phyloP scores from a whole-genome alignment of 164 flowering plant genomes.

The Stephania japonica region DNA sequence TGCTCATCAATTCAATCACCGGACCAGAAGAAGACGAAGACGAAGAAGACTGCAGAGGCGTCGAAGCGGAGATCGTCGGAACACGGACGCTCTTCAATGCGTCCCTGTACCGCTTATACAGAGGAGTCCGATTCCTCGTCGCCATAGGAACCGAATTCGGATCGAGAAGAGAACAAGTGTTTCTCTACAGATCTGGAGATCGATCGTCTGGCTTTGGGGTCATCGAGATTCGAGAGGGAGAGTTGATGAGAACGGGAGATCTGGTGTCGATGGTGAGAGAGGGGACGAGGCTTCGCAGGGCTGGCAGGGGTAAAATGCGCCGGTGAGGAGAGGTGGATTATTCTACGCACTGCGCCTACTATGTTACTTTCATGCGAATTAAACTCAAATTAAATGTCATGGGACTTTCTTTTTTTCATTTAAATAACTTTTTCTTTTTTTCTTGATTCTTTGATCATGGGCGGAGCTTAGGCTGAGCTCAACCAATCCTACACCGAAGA shows the following conservation, averaged over 20 bases:
- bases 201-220: neutral
- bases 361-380: no score
- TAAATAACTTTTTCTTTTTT: no score
- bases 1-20: slow-evolving; percentile 46
- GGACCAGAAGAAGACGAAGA: slow-evolving; percentile 38
- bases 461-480: no score
- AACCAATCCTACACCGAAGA: no score
- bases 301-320: no score
- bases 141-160: slow-evolving; percentile 42
- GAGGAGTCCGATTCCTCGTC: slow-evolving; percentile 57
- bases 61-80: slow-evolving; percentile 36
- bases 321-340: no score
- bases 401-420: no score
- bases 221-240: neutral
- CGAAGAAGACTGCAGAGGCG: slow-evolving; percentile 26
- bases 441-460: no score
- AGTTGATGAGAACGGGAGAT: neutral
- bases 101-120: slow-evolving; percentile 64
- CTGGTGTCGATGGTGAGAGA: neutral
- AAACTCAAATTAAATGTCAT: no score
- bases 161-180: neutral
- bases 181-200: slow-evolving; percentile 8
- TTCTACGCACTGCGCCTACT: no score
- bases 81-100: slow-evolving; percentile 68
- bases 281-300: neutral